Evolutionary conservation across 2,329 filamentous ascomycete species (phyloP).

Genomic region (Colletotrichum siamense): DNA sequence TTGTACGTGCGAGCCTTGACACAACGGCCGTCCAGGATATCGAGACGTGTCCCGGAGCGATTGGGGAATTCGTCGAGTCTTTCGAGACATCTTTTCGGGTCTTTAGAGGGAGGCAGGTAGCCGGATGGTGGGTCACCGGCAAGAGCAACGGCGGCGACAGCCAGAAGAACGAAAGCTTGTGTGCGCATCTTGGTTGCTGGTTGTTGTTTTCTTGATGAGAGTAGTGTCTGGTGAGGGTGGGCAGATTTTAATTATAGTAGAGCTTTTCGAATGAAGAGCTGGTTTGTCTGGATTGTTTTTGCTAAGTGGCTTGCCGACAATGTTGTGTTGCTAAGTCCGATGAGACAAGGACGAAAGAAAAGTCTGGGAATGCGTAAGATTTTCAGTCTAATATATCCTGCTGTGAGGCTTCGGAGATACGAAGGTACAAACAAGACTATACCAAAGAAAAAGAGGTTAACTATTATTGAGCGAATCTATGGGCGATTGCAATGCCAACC

Average conservation of each 20-base stretch:
- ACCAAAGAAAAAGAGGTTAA: neutral
- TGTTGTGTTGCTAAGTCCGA: neutral
- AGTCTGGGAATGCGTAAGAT: neutral
- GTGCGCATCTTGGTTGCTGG: neutral
- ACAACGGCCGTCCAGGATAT: neutral
- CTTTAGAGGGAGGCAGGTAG: neutral
- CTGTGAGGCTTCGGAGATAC: neutral
- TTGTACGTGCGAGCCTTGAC: neutral
- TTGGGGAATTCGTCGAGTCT: neutral
- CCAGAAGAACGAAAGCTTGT: neutral
- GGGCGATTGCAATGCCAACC: neutral
- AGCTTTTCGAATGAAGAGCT: neutral
- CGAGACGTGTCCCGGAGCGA: neutral
- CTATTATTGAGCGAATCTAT: neutral
- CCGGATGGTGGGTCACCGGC: neutral
- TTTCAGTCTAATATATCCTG: neutral
- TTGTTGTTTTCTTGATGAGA: neutral
- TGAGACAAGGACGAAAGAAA: neutral
- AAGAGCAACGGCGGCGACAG: neutral
- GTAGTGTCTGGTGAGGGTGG: neutral
- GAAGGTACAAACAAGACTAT: neutral
- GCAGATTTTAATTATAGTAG: neutral
- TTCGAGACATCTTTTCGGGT: neutral
- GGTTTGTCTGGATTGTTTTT: neutral
- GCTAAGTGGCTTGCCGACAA: neutral